These are phyloP conservation scores for Rhododendron ovatum DNA, from an alignment of 148 eudicot genomes.

Conservation along the genomic window DNA sequence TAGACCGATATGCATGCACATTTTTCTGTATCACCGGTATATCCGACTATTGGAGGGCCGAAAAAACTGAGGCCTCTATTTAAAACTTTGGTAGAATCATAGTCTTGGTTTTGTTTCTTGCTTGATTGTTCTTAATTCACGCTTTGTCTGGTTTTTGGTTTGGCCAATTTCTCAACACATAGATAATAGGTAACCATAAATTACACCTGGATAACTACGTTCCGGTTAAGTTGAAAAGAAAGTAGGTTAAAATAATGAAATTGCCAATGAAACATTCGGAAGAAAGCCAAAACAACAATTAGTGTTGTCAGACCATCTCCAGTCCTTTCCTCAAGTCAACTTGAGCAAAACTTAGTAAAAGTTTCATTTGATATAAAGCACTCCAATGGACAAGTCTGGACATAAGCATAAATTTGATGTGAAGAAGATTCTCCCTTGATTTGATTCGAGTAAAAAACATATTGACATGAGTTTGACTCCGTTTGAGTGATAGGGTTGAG, in stretches of 20 bases:
- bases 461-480: not conserved
- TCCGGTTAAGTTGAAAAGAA: no score
- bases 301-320: not conserved
- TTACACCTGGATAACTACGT: no score
- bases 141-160: no score
- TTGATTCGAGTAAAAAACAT: no score
- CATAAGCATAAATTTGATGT: not conserved
- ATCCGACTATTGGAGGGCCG: no score
- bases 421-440: no score
- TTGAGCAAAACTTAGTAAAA: not conserved
- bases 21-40: not conserved
- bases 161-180: no score
- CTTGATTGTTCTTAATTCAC: no score
- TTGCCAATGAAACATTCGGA: not conserved
- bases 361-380: not conserved
- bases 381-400: not conserved
- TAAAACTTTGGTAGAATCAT: not conserved
- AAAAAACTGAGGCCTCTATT: not conserved
- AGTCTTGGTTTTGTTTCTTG: no score
- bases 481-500: not conserved
- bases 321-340: not conserved
- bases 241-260: no score
- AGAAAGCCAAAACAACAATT: not conserved
- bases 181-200: no score
- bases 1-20: not conserved